Base-by-base conservation (phyloP, 805 yeast species). In the Saccharomyces paradoxus region DNA sequence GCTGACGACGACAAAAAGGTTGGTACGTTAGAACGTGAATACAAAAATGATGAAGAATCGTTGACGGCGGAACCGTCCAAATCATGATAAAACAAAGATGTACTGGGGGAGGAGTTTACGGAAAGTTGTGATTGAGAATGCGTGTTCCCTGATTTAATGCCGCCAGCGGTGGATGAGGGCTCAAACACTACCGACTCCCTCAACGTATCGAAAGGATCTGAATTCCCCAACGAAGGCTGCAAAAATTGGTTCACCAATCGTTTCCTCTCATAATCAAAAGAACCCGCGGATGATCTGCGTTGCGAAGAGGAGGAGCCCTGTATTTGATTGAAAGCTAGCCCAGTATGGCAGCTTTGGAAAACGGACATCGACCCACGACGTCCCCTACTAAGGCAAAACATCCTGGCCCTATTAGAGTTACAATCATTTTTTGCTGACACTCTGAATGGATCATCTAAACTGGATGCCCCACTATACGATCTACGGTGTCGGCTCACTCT, bases 141-240 rank as follows among this genome's bases (percentile, higher is more conserved):
- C 44, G 17, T 17, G 24, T 37, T 37, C 24, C 44, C 24, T 21
- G 4, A 9, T 37, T 37, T 37, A 17, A 37, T 17, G 44, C 22
- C 24, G 24, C 44, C 44, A 37, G 44, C 22, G 22, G 44, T 8
- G 8, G 13, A 21, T n/a, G 44, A 17, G 24, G 44, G 44, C 44
- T 37, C 44, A 37, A 37, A 21, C 44, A 55, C 44, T 26, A 55
- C 58, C 30, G 56, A 50, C 24, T 53, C 51, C 5, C 49, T 55
- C 5, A 62, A 51, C 10, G 60, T 53, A 26, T 52, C 55, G 22
- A 51, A 56, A 12, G 55, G 46, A 31, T 53, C 53, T 14, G 51
- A 52, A 7, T 58, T 21, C 46, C 28, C 50, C 50, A 28, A 32
- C 12, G 41, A 49, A 31, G 32, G 24, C 26, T 46, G 49, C 44